Evolutionary conservation across 202 grass and related monocot genomes (phyloP).

Genomic region (Schoenoplectus triqueter): DNA sequence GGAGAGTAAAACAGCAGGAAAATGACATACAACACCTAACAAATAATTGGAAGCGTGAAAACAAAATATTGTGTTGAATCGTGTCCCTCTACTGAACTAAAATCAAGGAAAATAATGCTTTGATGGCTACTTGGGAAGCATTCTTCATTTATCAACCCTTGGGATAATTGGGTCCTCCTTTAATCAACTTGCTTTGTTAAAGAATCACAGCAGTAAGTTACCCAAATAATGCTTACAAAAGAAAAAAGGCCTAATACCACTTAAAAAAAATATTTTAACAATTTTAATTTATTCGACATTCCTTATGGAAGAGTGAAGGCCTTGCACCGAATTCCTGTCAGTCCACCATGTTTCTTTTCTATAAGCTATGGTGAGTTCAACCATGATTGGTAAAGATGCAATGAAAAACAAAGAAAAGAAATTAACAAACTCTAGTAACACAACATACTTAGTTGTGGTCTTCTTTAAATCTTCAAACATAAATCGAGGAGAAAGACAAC

Average conservation of each 20-base stretch:
- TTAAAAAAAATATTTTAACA: not conserved
- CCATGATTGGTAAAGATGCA: not conserved
- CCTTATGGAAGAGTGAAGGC: not conserved
- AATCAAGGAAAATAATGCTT: not conserved
- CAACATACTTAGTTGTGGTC: conserved; percentile 61
- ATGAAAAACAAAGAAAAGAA: not conserved
- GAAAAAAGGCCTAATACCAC: not conserved
- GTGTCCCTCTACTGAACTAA: not conserved
- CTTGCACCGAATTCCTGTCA: not conserved
- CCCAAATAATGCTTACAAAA: not conserved
- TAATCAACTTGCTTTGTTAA: conserved; percentile 5
- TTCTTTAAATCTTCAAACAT: conserved; percentile 97
- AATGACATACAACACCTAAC: not conserved
- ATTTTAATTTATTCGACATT: not conserved
- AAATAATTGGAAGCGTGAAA: not conserved
- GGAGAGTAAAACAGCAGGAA: not conserved
- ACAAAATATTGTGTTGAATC: not conserved
- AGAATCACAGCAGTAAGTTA: not conserved
- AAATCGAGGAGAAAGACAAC: conserved; percentile 92
- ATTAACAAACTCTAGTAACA: conserved; percentile 15
- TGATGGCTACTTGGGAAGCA: conserved; percentile 4
- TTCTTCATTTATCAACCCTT: not conserved
- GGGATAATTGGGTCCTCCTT: not conserved
- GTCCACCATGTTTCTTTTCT: not conserved
- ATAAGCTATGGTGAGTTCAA: not conserved